A percentile compares a stretch with the other conserved stretches of the same genome.
These are phyloP conservation scores for Amanita rimosa DNA, from an alignment of 768 basidiomycete genomes.

Conservation along the genomic window DNA sequence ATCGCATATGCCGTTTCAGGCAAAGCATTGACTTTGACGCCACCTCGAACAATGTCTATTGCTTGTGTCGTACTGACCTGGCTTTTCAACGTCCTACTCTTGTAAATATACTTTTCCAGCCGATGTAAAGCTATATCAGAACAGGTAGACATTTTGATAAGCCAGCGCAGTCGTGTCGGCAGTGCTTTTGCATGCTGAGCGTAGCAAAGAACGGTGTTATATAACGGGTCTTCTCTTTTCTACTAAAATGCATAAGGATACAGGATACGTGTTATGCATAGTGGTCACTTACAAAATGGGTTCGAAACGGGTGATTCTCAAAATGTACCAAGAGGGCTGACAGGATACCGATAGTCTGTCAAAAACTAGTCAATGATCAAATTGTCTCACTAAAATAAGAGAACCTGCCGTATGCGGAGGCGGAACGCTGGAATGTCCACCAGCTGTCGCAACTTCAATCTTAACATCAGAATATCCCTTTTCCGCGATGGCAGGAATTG, in stretches of 20 bases:
- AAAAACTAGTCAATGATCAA: not conserved
- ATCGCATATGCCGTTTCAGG: slow-evolving; percentile 55
- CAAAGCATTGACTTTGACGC: slow-evolving; percentile 68
- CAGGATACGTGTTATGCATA: not conserved
- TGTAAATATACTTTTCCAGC: slow-evolving; percentile 36
- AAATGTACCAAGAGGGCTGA: slow-evolving; percentile 56
- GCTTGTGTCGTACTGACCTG: slow-evolving; percentile 68
- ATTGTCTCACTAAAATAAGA: not conserved
- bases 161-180: slow-evolving; percentile 30
- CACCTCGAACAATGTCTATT: slow-evolving; percentile 57
- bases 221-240: slow-evolving; percentile 48
- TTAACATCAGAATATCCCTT: slow-evolving; percentile 59
- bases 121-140: slow-evolving; percentile 40
- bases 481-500: slow-evolving; percentile 56
- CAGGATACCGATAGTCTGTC: slow-evolving; percentile 75
- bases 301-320: slow-evolving; percentile 51
- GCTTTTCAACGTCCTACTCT: slow-evolving; percentile 28
- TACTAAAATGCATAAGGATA: slow-evolving; percentile 10
- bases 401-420: slow-evolving; percentile 61
- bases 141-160: slow-evolving; percentile 33
- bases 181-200: slow-evolving; percentile 51
- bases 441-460: slow-evolving; percentile 56
- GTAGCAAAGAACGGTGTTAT: slow-evolving; percentile 51
- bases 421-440: slow-evolving; percentile 83
- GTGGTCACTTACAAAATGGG: slow-evolving; percentile 31